These are phyloP conservation scores for Pleurotus djamor DNA, from an alignment of 768 basidiomycete species.

Conservation along the genomic window DNA sequence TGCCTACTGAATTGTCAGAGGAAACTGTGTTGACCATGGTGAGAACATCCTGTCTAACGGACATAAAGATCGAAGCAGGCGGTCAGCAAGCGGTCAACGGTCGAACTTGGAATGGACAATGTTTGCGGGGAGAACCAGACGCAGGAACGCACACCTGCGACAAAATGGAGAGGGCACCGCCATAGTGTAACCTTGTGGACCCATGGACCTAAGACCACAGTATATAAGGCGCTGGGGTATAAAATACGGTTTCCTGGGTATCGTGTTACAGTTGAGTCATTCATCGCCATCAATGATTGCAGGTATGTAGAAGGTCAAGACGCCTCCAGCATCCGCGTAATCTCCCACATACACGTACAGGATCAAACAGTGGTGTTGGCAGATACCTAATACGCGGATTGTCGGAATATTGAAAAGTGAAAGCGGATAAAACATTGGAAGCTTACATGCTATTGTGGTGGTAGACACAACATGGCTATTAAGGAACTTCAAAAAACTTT, in stretches of 20 bases:
- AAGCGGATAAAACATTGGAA: not conserved
- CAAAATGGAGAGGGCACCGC: not conserved
- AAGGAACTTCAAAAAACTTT: slow-evolving; percentile 80
- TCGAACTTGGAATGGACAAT: too few species aligned
- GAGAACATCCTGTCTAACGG: too few species aligned
- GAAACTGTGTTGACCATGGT: too few species aligned
- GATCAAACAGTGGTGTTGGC: slow-evolving; percentile 80
- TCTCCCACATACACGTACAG: slow-evolving; percentile 90
- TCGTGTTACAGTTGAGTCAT: slow-evolving; percentile 7
- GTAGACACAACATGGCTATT: slow-evolving; percentile 78
- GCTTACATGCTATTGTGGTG: slow-evolving; percentile 82
- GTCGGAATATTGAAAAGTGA: not conserved
- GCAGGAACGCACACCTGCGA: too few species aligned
- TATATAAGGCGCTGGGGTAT: not conserved
- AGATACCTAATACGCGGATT: slow-evolving; percentile 55
- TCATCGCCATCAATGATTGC: slow-evolving; percentile 61
- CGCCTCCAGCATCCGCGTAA: slow-evolving; percentile 74
- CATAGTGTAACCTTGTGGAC: not conserved
- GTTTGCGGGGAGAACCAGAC: too few species aligned
- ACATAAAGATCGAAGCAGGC: too few species aligned
- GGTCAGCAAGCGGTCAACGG: too few species aligned
- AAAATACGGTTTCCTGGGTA: not conserved
- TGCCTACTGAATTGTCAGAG: too few species aligned
- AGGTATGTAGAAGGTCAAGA: slow-evolving; percentile 87
- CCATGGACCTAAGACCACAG: not conserved